Evolutionary conservation across 1,284 basidiomycete genomes (phyloP).

Genomic region (Ustilago trichophora): DNA sequence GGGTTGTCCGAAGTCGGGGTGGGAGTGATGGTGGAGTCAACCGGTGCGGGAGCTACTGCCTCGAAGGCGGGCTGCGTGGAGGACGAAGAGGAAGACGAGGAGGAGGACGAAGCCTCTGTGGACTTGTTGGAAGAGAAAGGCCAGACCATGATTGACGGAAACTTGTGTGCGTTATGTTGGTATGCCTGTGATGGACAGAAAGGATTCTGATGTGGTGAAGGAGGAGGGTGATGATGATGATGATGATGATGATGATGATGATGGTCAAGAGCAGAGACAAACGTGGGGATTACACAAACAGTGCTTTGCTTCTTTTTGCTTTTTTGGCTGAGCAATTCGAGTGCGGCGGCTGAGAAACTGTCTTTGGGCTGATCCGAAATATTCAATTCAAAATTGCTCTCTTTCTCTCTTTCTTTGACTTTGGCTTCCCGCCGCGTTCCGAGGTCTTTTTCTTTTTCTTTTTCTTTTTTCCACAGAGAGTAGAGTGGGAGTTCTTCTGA

Average conservation of each 20-base stretch:
- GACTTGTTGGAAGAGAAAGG: conserved; percentile 42
- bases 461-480: too few relatives aligned
- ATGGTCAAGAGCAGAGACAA: neutral
- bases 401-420: too few relatives aligned
- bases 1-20: conserved; percentile 30
- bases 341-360: too few relatives aligned
- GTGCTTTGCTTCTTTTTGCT: too few relatives aligned
- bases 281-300: too few relatives aligned
- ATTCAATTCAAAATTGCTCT: conserved; percentile 1
- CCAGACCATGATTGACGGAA: conserved; percentile 39
- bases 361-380: conserved; percentile 10
- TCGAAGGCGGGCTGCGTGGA: conserved; percentile 34
- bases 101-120: conserved; percentile 24
- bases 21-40: conserved; percentile 14
- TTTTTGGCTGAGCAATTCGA: conserved; percentile 21
- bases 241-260: neutral
- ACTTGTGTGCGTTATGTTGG: neutral
- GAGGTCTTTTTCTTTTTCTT: conserved; percentile 1
- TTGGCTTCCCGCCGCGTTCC: conserved; percentile 45
- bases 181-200: neutral
- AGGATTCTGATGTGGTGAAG: neutral
- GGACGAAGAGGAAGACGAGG: conserved; percentile 15
- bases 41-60: conserved; percentile 34
- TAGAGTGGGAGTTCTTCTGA: too few relatives aligned
- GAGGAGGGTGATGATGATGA: neutral